These are phyloP conservation scores for Brassica nigra DNA, from an alignment of 345 rosid species.

Conservation along the genomic window DNA sequence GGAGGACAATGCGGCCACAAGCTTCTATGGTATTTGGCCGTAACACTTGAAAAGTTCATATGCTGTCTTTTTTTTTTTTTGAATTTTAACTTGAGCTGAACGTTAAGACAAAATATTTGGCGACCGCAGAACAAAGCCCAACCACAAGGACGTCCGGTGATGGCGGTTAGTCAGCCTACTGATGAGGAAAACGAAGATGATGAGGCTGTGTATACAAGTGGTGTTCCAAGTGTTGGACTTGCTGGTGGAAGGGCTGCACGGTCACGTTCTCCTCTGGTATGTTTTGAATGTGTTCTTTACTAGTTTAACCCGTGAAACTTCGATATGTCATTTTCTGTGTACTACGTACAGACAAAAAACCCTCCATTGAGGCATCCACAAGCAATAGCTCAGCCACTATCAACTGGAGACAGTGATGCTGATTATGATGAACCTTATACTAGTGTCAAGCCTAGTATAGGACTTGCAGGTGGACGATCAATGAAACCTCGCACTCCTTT, in stretches of 20 bases:
- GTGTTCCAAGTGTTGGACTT: conserved; percentile 49
- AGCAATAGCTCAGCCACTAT: conserved; percentile 23
- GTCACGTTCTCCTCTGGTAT: conserved; percentile 49
- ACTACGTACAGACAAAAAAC: conserved; percentile 32
- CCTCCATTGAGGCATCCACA: conserved; percentile 42
- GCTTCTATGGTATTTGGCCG: conserved; percentile 48
- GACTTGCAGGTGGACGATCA: conserved; percentile 58
- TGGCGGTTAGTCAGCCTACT: conserved; percentile 17
- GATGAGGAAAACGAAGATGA: conserved; percentile 50
- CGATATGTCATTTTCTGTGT: conserved; percentile 11
- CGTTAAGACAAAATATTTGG: conserved; percentile 1
- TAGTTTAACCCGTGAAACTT: background rate
- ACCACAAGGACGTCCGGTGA: conserved; percentile 38
- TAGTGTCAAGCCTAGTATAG: conserved; percentile 46
- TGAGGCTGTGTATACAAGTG: conserved; percentile 33
- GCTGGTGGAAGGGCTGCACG: conserved; percentile 46
- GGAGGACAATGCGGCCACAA: conserved; percentile 46
- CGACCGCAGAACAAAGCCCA: conserved; percentile 40
- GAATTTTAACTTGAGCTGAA: background rate
- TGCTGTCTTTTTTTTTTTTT: background rate
- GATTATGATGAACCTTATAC: conserved; percentile 39
- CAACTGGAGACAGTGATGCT: conserved; percentile 44
- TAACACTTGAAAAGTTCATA: conserved; percentile 8
- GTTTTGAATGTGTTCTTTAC: conserved; percentile 6
- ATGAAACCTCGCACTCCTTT: conserved; percentile 48